Conservation (phyloP, 352 stramenopile species). For the Globisporangium megalacanthum region DNA sequence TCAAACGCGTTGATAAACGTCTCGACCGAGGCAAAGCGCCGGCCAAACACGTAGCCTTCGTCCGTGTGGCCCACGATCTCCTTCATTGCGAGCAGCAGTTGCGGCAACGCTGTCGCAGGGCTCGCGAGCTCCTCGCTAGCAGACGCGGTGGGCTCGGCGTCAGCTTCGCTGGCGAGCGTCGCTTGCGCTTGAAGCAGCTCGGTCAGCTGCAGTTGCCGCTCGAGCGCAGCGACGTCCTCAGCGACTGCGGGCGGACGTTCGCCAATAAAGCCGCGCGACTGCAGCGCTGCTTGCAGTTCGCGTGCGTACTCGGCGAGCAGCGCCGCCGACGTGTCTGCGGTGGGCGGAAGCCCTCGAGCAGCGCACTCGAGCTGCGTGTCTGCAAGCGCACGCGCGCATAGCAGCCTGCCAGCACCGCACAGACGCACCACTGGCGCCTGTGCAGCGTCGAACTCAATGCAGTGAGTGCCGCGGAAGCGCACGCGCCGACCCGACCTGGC, state of each 20-base stretch:
- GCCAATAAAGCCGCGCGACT: background rate
- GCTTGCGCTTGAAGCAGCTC: too few species aligned
- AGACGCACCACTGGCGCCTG: slow-evolving; percentile 36
- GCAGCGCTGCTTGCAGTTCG: slow-evolving; percentile 28
- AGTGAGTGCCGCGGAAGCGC: slow-evolving; percentile 42
- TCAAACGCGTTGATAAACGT: slow-evolving; percentile 46
- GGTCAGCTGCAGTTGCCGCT: too few species aligned
- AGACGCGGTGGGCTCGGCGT: too few species aligned
- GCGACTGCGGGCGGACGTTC: too few species aligned
- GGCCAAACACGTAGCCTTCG: slow-evolving; percentile 61
- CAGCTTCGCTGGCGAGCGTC: too few species aligned
- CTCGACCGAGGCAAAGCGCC: slow-evolving; percentile 51
- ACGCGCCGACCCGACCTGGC: slow-evolving; percentile 17
- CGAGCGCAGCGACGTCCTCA: too few species aligned
- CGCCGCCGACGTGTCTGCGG: slow-evolving; percentile 3
- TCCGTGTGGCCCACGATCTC: slow-evolving; percentile 30
- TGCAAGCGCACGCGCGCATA: background rate
- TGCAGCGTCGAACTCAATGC: slow-evolving; percentile 56
- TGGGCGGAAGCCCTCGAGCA: slow-evolving; percentile 24
- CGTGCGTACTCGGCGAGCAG: slow-evolving; percentile 18
- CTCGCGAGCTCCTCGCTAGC: background rate
- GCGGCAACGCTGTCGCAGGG: slow-evolving; percentile 6
- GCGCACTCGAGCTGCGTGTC: slow-evolving; percentile 35
- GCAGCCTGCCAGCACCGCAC: slow-evolving; percentile 13
- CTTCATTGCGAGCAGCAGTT: slow-evolving; percentile 35